Evolutionary conservation across 441 rosid genomes (phyloP).

Genomic region (Arabidopsis lyrata): DNA sequence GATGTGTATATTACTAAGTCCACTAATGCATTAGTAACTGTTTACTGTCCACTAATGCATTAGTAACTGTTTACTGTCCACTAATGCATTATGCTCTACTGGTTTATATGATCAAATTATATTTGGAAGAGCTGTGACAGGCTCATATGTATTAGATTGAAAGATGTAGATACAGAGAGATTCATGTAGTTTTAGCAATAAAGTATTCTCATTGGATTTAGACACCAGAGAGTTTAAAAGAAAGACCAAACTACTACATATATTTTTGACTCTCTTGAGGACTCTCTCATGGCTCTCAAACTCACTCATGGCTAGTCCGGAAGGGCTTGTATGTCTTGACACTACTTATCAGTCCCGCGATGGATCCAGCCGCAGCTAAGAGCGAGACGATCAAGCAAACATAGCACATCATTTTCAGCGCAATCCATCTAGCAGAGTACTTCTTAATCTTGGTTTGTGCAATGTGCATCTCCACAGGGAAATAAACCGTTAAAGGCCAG

Average conservation of each 20-base stretch:
- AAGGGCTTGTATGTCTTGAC: constrained; percentile 82
- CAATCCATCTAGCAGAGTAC: constrained; percentile 67
- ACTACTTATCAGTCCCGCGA: constrained; percentile 66
- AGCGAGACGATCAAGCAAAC: constrained; percentile 64
- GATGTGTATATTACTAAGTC: neutral
- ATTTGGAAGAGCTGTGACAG: constrained; percentile 17
- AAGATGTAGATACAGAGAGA: constrained; percentile 23
- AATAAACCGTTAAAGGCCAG: constrained; percentile 87
- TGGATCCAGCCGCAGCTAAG: constrained; percentile 70
- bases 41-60: no score
- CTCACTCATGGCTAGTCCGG: constrained; percentile 42
- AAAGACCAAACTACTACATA: constrained; percentile 24
- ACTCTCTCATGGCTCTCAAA: constrained; percentile 16
- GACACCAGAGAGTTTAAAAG: constrained; percentile 29
- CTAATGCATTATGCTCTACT: neutral
- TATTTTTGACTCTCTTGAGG: neutral
- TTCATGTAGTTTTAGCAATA: constrained; percentile 14
- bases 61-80: no score
- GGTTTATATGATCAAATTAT: constrained; percentile 15
- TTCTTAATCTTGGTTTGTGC: constrained; percentile 58
- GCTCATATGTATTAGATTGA: constrained; percentile 32
- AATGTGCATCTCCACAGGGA: constrained; percentile 86
- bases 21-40: no score
- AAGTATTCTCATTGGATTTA: constrained; percentile 33
- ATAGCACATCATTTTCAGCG: constrained; percentile 64